Base-by-base conservation (phyloP, 768 basidiomycete species). In the Boletus rubroflammeus region DNA sequence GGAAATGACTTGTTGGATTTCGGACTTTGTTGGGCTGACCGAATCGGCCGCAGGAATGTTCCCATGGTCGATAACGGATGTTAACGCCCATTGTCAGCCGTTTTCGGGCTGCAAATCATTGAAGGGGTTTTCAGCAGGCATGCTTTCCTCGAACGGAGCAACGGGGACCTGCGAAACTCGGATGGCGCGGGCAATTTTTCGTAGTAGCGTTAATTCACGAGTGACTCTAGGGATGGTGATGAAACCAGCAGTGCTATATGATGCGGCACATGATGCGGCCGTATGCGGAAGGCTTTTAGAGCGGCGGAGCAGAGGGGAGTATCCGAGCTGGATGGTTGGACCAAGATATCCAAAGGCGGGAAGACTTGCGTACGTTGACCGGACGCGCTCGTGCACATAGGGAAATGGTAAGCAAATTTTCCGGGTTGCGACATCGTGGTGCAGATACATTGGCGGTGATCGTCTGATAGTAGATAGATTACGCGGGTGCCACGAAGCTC, bases 401-500 rank as follows among this genome's bases (percentile, higher is more conserved):
- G 58, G 55, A 57, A 60, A 60, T 43, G 47, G 55, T 6, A 35
- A 45, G 39, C 51, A 41, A 38, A 14, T 36, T 43, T 44, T 67
- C 55, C 39, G 43, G 56, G 50, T 52, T 51, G 53, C 41, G 34
- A 58, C 39, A 54, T 21, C 26, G 55, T 59, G 44, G 35, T 49
- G 43, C 26, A 42, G 57, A 46, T 47, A 58, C 57, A 51, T 56
- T 61, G 56, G 50, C 40, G 51, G 62, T 62, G 65, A 66, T 65
- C 54, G 55, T 59, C 53, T 53, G 55, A 54, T 61, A 56, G 59
- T 50, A 54, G 55, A 54, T 39, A 47, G 49, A 53, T 56, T 59
- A 50, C 50, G 39, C 51, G 45, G 45, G 58, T 63, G 68, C 70
- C 70, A 69, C 70, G 59, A 72, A 70, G 68, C 19, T 48, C 52